Evolutionary conservation across 1,139 yeast genomes (phyloP).

Genomic region (Ogataea hybrid): DNA sequence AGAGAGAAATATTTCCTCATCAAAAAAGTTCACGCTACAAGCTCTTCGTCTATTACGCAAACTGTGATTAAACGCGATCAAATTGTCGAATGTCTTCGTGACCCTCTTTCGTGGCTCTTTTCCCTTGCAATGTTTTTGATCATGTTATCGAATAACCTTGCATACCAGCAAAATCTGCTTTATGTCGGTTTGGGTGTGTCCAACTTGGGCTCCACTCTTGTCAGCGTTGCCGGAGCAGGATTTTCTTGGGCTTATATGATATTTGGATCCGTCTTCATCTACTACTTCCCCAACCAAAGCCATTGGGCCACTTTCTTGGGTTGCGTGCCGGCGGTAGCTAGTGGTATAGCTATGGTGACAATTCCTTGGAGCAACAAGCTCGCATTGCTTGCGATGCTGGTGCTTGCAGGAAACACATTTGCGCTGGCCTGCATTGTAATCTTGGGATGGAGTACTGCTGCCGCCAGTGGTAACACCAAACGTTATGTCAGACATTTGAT

Average conservation of each 20-base stretch:
- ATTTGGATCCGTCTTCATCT: slow-evolving; percentile 6
- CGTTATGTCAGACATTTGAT: slow-evolving; percentile 39
- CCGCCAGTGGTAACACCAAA: slow-evolving; percentile 40
- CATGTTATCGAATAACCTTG: slow-evolving; percentile 38
- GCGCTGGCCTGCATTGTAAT: slow-evolving; percentile 10
- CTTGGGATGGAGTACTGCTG: slow-evolving; percentile 11
- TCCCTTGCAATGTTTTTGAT: slow-evolving; percentile 31
- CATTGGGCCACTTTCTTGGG: slow-evolving; percentile 3
- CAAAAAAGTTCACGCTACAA: too few species aligned
- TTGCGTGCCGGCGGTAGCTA: slow-evolving; percentile 8
- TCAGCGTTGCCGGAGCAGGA: slow-evolving; percentile 29
- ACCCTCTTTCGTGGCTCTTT: slow-evolving; percentile 42
- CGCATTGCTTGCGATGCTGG: slow-evolving; percentile 18
- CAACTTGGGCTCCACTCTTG: slow-evolving; percentile 28
- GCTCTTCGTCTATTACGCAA: slow-evolving; percentile 46
- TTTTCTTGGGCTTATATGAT: slow-evolving; percentile 32
- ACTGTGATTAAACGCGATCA: slow-evolving; percentile 41
- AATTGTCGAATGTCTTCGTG: slow-evolving; percentile 43
- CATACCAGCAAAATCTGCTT: slow-evolving; percentile 38
- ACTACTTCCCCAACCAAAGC: slow-evolving; percentile 7
- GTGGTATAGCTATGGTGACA: slow-evolving; percentile 11
- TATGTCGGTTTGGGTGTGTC: slow-evolving; percentile 36
- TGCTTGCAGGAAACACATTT: slow-evolving; percentile 9
- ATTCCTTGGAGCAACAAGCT: slow-evolving; percentile 23
- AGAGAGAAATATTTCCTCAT: too few species aligned